phyloP scores from a whole-genome alignment of 2,329 filamentous ascomycete species.

The Xylaria sp. region DNA sequence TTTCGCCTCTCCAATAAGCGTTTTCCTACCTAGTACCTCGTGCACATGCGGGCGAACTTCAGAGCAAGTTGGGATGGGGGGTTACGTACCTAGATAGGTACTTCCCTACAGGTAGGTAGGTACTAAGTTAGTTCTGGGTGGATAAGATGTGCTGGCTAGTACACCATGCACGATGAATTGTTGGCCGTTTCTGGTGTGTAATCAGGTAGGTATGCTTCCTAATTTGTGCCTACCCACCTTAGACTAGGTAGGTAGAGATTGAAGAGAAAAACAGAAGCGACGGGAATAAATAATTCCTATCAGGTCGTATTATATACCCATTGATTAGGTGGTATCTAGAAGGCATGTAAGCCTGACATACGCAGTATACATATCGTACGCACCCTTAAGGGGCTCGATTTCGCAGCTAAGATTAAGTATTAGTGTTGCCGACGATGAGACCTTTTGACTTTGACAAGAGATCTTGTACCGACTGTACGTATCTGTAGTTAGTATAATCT shows the following conservation, averaged over 20 bases:
- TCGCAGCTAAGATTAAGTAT: not conserved
- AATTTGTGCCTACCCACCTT: not conserved
- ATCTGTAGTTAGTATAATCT: too few species aligned
- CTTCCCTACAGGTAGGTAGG: not conserved
- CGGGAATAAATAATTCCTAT: not conserved
- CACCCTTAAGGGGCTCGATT: not conserved
- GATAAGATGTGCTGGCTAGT: slow-evolving; percentile 31
- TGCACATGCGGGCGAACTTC: slow-evolving; percentile 18
- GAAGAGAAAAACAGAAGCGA: not conserved
- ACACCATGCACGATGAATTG: slow-evolving; percentile 33
- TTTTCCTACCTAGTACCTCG: slow-evolving; percentile 2
- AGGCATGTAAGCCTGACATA: not conserved
- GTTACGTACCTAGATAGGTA: not conserved
- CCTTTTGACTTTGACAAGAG: not conserved
- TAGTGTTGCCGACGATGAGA: not conserved
- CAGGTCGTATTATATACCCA: too few species aligned
- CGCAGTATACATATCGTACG: not conserved
- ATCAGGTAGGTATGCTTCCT: not conserved
- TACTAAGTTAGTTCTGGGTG: slow-evolving; percentile 7
- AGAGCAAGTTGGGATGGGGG: slow-evolving; percentile 9
- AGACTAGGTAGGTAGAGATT: not conserved
- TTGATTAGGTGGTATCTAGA: not conserved
- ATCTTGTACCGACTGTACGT: not conserved
- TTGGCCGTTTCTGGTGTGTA: slow-evolving; percentile 5
- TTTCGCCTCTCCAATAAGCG: not conserved